Evolutionary conservation across 1,284 basidiomycete genomes (phyloP).

Genomic region (Lentinus polychrous): DNA sequence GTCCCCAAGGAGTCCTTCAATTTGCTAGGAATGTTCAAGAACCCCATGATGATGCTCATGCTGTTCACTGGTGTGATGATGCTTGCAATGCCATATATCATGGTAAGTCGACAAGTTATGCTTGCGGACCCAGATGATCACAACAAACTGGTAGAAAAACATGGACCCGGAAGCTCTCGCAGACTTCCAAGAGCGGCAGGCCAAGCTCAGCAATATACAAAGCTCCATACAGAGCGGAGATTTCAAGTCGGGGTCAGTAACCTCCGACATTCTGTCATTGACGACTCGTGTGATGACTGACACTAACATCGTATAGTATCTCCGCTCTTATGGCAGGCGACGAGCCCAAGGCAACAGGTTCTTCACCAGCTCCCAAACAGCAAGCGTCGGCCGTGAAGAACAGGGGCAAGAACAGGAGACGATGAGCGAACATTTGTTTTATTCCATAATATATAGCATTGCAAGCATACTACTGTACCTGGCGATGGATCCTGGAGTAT

Average conservation of each 20-base stretch:
- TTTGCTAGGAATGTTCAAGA: slow-evolving; percentile 72
- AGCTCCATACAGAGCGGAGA: slow-evolving; percentile 53
- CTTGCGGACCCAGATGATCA: slow-evolving; percentile 2
- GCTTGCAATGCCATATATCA: slow-evolving; percentile 74
- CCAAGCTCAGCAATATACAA: slow-evolving; percentile 52
- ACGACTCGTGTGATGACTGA: background rate
- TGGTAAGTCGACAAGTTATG: slow-evolving; percentile 38
- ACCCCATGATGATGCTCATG: slow-evolving; percentile 87
- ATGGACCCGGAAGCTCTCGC: slow-evolving; percentile 71
- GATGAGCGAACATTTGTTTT: slow-evolving; percentile 9
- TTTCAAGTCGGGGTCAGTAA: slow-evolving; percentile 31
- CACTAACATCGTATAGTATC: slow-evolving; percentile 16
- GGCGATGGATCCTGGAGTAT: too few relatives aligned
- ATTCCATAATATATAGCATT: too few relatives aligned
- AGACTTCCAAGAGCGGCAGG: slow-evolving; percentile 66
- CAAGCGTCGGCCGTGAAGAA: slow-evolving; percentile 14
- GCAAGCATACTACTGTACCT: too few relatives aligned
- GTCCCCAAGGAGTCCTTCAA: slow-evolving; percentile 69
- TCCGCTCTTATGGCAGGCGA: slow-evolving; percentile 21
- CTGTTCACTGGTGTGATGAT: slow-evolving; percentile 63
- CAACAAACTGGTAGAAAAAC: slow-evolving; percentile 48
- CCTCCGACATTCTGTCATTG: background rate
- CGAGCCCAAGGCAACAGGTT: slow-evolving; percentile 14
- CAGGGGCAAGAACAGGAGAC: slow-evolving; percentile 23
- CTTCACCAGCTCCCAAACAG: slow-evolving; percentile 14